Conservation (phyloP, 2,329 filamentous ascomycete genomes). For the Karstenula rhodostoma region DNA sequence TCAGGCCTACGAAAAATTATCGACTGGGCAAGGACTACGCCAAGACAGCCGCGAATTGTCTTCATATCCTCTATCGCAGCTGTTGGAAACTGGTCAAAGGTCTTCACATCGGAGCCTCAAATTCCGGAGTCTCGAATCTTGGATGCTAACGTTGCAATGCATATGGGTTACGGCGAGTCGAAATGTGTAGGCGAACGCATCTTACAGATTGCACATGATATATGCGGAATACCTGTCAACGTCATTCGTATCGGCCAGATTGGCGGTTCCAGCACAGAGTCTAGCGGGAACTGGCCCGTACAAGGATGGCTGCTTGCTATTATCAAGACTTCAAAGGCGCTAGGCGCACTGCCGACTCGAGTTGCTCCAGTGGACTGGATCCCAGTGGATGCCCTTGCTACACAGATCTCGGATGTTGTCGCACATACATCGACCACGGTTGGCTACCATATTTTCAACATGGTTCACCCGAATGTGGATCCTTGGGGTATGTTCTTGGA, state of each 20-base stretch:
- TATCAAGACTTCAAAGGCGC: constrained; percentile 12
- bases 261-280: constrained; percentile 11
- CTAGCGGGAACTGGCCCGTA: constrained; percentile 13
- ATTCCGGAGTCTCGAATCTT: constrained; percentile 28
- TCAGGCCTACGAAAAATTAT: constrained; percentile 19
- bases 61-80: constrained; percentile 28
- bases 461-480: constrained; percentile 18
- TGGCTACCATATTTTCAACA: constrained; percentile 17
- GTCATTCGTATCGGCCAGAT: constrained; percentile 28
- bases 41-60: constrained; percentile 15
- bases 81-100: constrained; percentile 22
- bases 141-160: constrained; percentile 35
- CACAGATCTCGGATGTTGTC: constrained; percentile 12
- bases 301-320: constrained; percentile 24
- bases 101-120: constrained; percentile 5
- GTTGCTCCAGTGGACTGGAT: constrained; percentile 27
- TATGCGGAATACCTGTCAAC: constrained; percentile 15
- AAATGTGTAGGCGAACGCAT: constrained; percentile 36
- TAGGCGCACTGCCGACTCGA: constrained; percentile 12
- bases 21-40: background rate
- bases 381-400: constrained; percentile 23
- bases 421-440: background rate
- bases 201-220: constrained; percentile 14
- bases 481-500: constrained; percentile 15
- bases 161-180: constrained; percentile 48